Conservation (phyloP, 306 rosid species). For the Quercus wislizeni region DNA sequence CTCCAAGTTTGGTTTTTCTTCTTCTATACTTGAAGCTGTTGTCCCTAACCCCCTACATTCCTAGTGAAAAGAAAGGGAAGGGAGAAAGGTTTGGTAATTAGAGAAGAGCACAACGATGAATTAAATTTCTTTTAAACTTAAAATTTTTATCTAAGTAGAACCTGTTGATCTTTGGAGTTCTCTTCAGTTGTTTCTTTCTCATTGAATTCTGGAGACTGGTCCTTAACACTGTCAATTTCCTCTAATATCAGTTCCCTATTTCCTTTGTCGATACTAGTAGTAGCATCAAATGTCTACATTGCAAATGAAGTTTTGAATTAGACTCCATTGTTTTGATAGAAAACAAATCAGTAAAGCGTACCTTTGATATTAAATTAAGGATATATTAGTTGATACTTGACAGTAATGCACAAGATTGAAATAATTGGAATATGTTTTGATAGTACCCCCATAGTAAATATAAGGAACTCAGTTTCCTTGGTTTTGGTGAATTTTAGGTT, state of each 20-base stretch:
- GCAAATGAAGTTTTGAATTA: not conserved
- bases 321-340: not conserved
- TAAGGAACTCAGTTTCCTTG: not conserved
- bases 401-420: not conserved
- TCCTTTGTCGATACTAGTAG: constrained; percentile 8
- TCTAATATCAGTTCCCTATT: not conserved
- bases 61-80: not conserved
- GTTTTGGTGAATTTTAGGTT: not conserved
- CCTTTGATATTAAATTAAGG: not conserved
- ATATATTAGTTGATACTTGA: not conserved
- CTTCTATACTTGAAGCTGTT: constrained; percentile 8
- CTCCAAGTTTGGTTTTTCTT: constrained; percentile 6
- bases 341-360: not conserved
- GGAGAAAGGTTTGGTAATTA: not conserved
- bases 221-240: constrained; percentile 8
- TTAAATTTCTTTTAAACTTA: not conserved
- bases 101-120: not conserved
- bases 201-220: constrained; percentile 8
- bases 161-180: constrained; percentile 21
- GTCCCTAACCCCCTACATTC: not conserved
- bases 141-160: not conserved
- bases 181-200: not conserved
- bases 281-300: constrained; percentile 13
- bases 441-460: not conserved
- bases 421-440: not conserved